phyloP scores from a whole-genome alignment of 306 rosid species.

The Prunus salicina region DNA sequence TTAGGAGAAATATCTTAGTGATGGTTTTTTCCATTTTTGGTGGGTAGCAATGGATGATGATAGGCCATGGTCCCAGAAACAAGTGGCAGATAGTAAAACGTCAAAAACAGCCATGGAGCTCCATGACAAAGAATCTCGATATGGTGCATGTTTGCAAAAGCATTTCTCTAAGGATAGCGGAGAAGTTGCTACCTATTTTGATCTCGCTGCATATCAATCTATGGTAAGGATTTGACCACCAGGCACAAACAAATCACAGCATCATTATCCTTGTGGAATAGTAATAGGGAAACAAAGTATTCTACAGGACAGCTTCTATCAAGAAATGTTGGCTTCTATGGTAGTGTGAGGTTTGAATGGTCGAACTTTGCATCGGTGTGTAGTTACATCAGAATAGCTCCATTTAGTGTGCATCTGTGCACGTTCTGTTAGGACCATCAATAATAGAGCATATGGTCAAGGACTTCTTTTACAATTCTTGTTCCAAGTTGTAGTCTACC shows the following conservation, averaged over 20 bases:
- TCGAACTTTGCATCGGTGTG: not conserved
- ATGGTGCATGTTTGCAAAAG: not conserved
- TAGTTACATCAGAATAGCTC: not conserved
- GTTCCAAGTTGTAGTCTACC: too few relatives aligned
- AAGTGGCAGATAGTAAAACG: not conserved
- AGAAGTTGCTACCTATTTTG: not conserved
- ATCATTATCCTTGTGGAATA: not conserved
- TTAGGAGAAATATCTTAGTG: not conserved
- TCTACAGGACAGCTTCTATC: not conserved
- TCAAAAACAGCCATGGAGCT: not conserved
- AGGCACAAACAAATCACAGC: not conserved
- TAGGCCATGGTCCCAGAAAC: not conserved
- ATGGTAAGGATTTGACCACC: too few relatives aligned
- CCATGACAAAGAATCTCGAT: not conserved
- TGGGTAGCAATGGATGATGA: not conserved
- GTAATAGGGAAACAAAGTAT: not conserved
- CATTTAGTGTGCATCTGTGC: not conserved
- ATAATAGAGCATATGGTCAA: too few relatives aligned
- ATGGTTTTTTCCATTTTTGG: too few relatives aligned
- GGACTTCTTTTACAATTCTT: too few relatives aligned
- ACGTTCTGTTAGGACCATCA: too few relatives aligned
- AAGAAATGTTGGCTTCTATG: not conserved
- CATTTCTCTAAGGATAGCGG: not conserved
- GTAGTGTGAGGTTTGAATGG: not conserved
- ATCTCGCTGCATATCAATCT: not conserved